A percentile compares a stretch with the other conserved stretches of the same genome.
Conservation (phyloP, 2,329 filamentous ascomycete genomes). For the Pyrenophora tritici-repentis region DNA sequence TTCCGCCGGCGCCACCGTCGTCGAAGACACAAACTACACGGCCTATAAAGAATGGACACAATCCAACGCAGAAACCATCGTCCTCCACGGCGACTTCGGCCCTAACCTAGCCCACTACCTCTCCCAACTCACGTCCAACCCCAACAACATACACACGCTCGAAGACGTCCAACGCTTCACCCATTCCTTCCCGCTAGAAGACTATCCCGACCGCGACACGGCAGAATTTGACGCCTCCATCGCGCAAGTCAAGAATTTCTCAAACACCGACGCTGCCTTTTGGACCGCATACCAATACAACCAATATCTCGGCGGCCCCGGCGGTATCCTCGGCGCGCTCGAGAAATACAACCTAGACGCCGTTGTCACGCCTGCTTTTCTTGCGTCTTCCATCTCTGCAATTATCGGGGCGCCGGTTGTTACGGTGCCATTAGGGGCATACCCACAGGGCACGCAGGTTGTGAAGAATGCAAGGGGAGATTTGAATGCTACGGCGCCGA, state of each 20-base stretch:
- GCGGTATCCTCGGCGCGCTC: conserved; percentile 66
- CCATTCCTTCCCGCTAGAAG: conserved; percentile 57
- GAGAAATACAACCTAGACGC: conserved; percentile 63
- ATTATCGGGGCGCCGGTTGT: conserved; percentile 65
- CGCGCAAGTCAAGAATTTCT: conserved; percentile 51
- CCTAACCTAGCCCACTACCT: conserved; percentile 63
- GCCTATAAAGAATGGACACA: conserved; percentile 53
- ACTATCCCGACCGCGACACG: conserved; percentile 67
- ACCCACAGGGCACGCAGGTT: conserved; percentile 56
- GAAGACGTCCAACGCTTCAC: conserved; percentile 62
- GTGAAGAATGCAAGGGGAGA: conserved; percentile 53
- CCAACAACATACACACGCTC: conserved; percentile 59
- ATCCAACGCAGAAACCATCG: conserved; percentile 49
- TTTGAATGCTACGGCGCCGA: conserved; percentile 60
- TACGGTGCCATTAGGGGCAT: conserved; percentile 66
- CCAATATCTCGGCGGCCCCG: conserved; percentile 60
- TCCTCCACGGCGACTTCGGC: conserved; percentile 65
- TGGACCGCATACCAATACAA: conserved; percentile 62
- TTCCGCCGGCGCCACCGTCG: conserved; percentile 62
- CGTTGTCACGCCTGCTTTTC: conserved; percentile 62
- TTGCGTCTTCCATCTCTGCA: conserved; percentile 56
- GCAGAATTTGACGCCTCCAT: conserved; percentile 60
- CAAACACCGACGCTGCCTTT: conserved; percentile 62
- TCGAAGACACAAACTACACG: conserved; percentile 65
- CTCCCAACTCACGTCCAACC: conserved; percentile 61